Conservation (phyloP, 1,284 basidiomycete species). For the Phellopilus nigrolimitatus region DNA sequence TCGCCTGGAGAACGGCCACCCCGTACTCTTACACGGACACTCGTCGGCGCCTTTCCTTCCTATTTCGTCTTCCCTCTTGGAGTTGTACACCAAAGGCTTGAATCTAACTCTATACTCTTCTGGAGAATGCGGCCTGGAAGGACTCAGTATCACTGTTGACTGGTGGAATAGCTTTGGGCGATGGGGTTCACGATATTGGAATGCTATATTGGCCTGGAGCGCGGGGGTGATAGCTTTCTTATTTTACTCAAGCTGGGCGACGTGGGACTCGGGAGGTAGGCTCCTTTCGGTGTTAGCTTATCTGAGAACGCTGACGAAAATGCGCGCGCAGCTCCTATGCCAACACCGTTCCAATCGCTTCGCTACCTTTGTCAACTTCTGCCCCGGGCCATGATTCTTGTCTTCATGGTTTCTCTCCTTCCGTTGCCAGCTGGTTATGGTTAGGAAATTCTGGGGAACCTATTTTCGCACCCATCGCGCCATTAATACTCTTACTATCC, state of each 20-base stretch:
- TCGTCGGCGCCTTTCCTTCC: slow-evolving; percentile 59
- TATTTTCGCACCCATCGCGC: slow-evolving; percentile 47
- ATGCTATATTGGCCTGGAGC: slow-evolving; percentile 64
- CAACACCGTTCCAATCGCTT: slow-evolving; percentile 45
- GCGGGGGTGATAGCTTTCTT: slow-evolving; percentile 58
- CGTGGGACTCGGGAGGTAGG: slow-evolving; percentile 32
- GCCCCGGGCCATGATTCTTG: slow-evolving; percentile 37
- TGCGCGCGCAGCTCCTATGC: slow-evolving; percentile 42
- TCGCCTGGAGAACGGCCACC: slow-evolving; percentile 38
- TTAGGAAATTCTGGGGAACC: slow-evolving; percentile 54
- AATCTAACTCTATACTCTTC: slow-evolving; percentile 56
- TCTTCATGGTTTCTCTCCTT: slow-evolving; percentile 45
- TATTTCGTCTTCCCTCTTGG: slow-evolving; percentile 21
- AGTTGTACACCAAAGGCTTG: slow-evolving; percentile 34
- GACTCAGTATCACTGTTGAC: slow-evolving; percentile 54
- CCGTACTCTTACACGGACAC: slow-evolving; percentile 69
- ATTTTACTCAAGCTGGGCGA: slow-evolving; percentile 47
- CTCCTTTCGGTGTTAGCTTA: slow-evolving; percentile 13
- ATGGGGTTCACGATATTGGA: slow-evolving; percentile 67
- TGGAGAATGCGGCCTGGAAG: slow-evolving; percentile 39
- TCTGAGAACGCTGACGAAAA: no score
- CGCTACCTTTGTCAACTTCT: slow-evolving; percentile 38
- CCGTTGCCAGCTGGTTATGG: slow-evolving; percentile 50
- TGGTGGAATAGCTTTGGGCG: slow-evolving; percentile 67
- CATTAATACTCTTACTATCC: slow-evolving; percentile 48